These are phyloP conservation scores for Naematelia encephala DNA, from an alignment of 768 basidiomycete species.

Conservation along the genomic window DNA sequence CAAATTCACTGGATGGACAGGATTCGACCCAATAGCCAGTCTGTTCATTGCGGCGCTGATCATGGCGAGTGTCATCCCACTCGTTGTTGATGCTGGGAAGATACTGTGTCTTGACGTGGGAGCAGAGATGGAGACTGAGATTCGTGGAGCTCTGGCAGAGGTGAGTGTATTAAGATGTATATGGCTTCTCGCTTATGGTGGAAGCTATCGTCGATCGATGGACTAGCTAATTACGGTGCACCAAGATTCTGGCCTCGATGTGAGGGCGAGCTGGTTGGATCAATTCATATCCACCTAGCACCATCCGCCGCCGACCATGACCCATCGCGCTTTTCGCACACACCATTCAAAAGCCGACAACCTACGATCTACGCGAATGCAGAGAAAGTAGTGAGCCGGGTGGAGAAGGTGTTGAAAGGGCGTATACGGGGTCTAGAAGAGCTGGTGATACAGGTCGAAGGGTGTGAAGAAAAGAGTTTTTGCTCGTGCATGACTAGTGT, in stretches of 20 bases:
- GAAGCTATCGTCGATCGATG: constrained; percentile 58
- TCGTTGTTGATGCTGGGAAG: constrained; percentile 88
- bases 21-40: constrained; percentile 96
- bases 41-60: constrained; percentile 94
- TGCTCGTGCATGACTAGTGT: constrained; percentile 48
- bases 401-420: constrained; percentile 67
- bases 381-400: constrained; percentile 71
- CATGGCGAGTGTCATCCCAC: constrained; percentile 88
- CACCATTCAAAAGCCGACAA: constrained; percentile 54
- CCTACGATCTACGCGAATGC: constrained; percentile 59
- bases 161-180: constrained; percentile 33
- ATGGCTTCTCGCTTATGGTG: neutral
- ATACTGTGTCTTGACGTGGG: constrained; percentile 82
- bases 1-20: constrained; percentile 95
- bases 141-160: constrained; percentile 52
- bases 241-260: constrained; percentile 97
- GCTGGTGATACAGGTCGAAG: constrained; percentile 82
- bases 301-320: constrained; percentile 61
- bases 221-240: constrained; percentile 71
- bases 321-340: constrained; percentile 51
- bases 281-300: constrained; percentile 84
- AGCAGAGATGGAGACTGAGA: constrained; percentile 52
- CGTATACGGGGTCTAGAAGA: constrained; percentile 80
- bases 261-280: constrained; percentile 75
- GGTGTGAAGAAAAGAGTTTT: constrained; percentile 40